These are phyloP conservation scores for Hericium rajendrae DNA, from an alignment of 768 basidiomycete genomes.

Conservation along the genomic window DNA sequence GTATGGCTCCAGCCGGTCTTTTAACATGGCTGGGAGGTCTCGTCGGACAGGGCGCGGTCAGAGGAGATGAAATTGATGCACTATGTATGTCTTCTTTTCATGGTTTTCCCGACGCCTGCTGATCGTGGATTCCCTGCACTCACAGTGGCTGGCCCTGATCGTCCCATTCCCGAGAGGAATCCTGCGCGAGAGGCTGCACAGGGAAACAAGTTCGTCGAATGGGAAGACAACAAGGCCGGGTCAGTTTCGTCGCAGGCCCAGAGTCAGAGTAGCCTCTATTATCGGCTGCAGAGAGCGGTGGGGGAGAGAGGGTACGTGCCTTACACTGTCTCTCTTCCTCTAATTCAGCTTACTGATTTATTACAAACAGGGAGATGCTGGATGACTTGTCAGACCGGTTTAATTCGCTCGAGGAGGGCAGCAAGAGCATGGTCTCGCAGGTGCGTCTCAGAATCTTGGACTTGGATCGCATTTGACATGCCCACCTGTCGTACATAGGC, in stretches of 20 bases:
- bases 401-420: constrained; percentile 55
- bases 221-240: constrained; percentile 6
- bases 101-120: not conserved
- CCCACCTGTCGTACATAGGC: constrained; percentile 26
- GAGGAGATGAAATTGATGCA: constrained; percentile 51
- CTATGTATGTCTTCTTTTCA: constrained; percentile 33
- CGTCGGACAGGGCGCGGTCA: constrained; percentile 30
- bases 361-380: constrained; percentile 43
- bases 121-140: not conserved
- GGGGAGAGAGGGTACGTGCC: constrained; percentile 50
- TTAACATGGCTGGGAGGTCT: constrained; percentile 39
- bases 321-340: not conserved
- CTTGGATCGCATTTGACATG: not conserved
- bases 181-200: constrained; percentile 5
- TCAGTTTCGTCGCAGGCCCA: constrained; percentile 12
- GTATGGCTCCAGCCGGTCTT: constrained; percentile 43
- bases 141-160: constrained; percentile 56
- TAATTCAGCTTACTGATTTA: not conserved
- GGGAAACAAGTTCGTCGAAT: constrained; percentile 1
- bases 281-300: constrained; percentile 34
- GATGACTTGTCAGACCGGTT: constrained; percentile 53
- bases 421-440: constrained; percentile 56
- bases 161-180: constrained; percentile 37
- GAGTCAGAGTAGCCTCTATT: constrained; percentile 20
- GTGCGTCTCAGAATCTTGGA: constrained; percentile 22